Evolutionary conservation across 1,284 basidiomycete species (phyloP), one percentile per base, ranked within the genome.

Genomic region (Tylopilus sp.): DNA sequence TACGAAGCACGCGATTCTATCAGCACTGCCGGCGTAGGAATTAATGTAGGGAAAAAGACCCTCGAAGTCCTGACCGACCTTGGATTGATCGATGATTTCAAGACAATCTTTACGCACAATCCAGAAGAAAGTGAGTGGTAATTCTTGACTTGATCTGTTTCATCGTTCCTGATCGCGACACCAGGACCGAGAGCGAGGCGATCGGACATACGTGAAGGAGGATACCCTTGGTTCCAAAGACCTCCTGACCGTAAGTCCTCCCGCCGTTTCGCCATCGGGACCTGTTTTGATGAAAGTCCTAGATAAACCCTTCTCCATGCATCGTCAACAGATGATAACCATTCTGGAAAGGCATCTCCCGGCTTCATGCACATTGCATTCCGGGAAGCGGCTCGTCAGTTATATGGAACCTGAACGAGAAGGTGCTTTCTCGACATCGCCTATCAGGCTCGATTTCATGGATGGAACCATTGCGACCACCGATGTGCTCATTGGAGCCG

Each of bases 291-390:
- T 1, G 25, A 21, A 11, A 9, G 21, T 1, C 4, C 9, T 16
- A 60, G 61, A 4, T 25, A 23, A 43, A 8, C 37, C 47, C 1
- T 41, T 42, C 1, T 2, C 41, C 6, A 50, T 58, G 55, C 59
- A 64, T 25, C 55, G 59, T 28, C 55, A 61, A 16, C 49, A 60
- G 0, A 44, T 64, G 50, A 15, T 64, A 10, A 40, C 51, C 8
- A 30, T 56, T 19, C 48, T 61, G 9, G 49, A 62, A 51, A 49
- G 40, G 26, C 37, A 49, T 13, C 47, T 64, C 12, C 60, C 59
- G 13, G n/a, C 30, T 0, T 60, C 52, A 46, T 61, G 3, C 49
- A 64, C 30, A 8, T 28, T 7, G 36, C 8, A 25, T 25, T 7
- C 25, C 25, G 6, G 16, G 46, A 62, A 60, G 28, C 52, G 52